Conservation (phyloP, 2,329 filamentous ascomycete genomes). For the Ophiostoma sp. region DNA sequence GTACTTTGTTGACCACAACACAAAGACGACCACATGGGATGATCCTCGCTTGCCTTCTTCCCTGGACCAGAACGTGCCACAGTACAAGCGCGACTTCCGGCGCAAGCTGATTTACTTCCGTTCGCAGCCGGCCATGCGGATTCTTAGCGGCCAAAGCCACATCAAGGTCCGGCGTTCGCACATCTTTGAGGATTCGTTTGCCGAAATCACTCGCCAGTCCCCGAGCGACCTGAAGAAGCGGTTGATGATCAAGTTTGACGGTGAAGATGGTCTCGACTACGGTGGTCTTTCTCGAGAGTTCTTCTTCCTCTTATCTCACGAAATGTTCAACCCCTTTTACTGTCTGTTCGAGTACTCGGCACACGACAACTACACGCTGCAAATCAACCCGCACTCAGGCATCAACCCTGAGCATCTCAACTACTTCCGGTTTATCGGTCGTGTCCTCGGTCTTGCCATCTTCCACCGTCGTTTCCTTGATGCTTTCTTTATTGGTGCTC, state of each 20-base stretch:
- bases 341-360: conserved; percentile 99
- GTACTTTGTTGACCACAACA: conserved; percentile 99
- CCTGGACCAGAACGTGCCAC: conserved; percentile 93
- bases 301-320: conserved; percentile 97
- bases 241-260: conserved; percentile 99
- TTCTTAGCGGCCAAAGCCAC: conserved; percentile 92
- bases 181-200: conserved; percentile 98
- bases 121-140: conserved; percentile 92
- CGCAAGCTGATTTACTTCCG: conserved; percentile 99
- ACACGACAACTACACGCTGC: conserved; percentile 98
- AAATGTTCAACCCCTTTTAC: conserved; percentile 99
- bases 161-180: conserved; percentile 95
- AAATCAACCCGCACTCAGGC: conserved; percentile 98
- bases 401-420: conserved; percentile 99
- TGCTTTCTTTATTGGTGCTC: conserved; percentile 96
- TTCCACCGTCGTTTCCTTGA: conserved; percentile 97
- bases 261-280: conserved; percentile 95
- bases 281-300: conserved; percentile 97
- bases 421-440: conserved; percentile 99
- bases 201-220: conserved; percentile 95
- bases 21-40: conserved; percentile 99
- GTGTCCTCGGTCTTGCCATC: conserved; percentile 92
- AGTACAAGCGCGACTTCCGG: conserved; percentile 98
- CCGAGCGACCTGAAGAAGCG: conserved; percentile 96
- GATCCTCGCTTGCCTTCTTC: conserved; percentile 93